phyloP scores from a whole-genome alignment of 768 basidiomycete species.

The Leccinum ochraceum region DNA sequence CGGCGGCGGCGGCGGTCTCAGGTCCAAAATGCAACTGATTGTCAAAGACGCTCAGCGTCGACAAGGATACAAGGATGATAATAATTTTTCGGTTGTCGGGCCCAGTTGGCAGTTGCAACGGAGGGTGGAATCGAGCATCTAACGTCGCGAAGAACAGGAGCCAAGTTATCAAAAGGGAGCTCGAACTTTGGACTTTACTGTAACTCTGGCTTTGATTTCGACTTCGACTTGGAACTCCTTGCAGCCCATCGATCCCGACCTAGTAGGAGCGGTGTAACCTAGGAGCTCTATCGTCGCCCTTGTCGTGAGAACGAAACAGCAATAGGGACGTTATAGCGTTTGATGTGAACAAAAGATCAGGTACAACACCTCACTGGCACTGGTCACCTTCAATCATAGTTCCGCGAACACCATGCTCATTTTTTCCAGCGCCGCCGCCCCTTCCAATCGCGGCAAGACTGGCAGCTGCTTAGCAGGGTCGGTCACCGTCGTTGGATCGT shows the following conservation, averaged over 20 bases:
- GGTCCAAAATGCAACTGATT: too few relatives aligned
- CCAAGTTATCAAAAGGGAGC: neutral
- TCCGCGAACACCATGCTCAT: neutral
- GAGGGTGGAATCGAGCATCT: neutral
- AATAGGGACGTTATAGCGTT: neutral
- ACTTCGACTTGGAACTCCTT: neutral
- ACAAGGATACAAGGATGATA: too few relatives aligned
- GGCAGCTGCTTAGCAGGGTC: neutral
- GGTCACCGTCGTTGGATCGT: neutral
- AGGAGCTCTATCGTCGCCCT: too few relatives aligned
- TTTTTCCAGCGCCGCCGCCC: neutral
- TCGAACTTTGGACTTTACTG: neutral
- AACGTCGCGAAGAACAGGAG: neutral
- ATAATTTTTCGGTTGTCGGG: neutral
- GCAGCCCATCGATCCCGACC: neutral
- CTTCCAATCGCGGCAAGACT: neutral
- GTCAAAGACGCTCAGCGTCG: too few relatives aligned
- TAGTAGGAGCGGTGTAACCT: neutral
- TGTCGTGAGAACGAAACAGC: too few relatives aligned
- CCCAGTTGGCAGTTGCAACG: neutral
- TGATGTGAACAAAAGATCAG: neutral
- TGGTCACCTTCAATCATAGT: neutral
- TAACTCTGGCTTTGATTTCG: neutral
- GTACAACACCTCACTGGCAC: neutral
- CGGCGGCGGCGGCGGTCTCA: neutral